phyloP scores from a whole-genome alignment of 257 asterid genomes.

The Ehretia macrophylla region DNA sequence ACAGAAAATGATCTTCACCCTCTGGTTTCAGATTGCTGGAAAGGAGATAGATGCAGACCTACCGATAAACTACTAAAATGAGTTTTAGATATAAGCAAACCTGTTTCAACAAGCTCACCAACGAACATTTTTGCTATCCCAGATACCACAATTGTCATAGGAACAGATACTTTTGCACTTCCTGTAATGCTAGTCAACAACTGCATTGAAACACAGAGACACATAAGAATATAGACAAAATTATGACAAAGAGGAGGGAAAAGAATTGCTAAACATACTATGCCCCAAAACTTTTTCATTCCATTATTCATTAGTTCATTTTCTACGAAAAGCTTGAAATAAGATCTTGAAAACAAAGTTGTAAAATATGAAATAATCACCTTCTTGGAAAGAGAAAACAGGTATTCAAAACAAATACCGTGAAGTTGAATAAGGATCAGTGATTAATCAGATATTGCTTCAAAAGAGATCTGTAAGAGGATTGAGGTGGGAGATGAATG shows the following conservation, averaged over 20 bases:
- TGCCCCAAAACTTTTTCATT: no score
- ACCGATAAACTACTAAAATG: background rate
- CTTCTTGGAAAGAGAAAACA: background rate
- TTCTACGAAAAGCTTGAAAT: no score
- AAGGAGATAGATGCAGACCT: background rate
- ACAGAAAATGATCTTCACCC: background rate
- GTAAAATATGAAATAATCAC: background rate
- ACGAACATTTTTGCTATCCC: constrained; percentile 93
- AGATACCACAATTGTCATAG: constrained; percentile 78
- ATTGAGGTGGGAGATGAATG: background rate
- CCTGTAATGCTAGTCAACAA: constrained; percentile 68
- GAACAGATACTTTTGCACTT: constrained; percentile 69
- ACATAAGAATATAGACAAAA: background rate
- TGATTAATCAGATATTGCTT: background rate
- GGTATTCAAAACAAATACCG: background rate
- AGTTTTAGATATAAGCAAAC: constrained; percentile 13
- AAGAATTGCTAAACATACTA: background rate
- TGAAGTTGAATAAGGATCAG: no score
- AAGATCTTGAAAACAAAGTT: background rate
- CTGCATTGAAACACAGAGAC: constrained; percentile 11
- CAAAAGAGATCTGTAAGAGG: background rate
- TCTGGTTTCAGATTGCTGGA: background rate
- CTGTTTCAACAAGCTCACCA: constrained; percentile 67
- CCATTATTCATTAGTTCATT: no score
- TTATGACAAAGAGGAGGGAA: background rate